These are phyloP conservation scores for Mycena crocata DNA, from an alignment of 768 basidiomycete species.

Conservation along the genomic window DNA sequence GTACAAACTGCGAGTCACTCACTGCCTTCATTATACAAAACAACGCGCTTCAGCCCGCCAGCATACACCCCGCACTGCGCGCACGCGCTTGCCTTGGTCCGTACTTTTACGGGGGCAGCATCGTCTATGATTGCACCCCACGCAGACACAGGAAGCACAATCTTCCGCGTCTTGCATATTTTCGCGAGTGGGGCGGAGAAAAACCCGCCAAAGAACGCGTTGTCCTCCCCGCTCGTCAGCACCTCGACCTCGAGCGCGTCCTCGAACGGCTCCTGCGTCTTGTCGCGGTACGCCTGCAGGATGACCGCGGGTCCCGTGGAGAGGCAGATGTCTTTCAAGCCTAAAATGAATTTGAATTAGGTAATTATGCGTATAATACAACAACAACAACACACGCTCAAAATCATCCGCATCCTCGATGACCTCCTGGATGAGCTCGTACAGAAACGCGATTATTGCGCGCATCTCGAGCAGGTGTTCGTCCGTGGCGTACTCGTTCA, in stretches of 20 bases:
- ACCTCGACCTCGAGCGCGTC: conserved; percentile 27
- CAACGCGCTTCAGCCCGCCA: no score
- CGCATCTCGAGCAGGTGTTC: conserved; percentile 22
- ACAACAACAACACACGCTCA: conserved; percentile 11
- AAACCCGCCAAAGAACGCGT: conserved; percentile 24
- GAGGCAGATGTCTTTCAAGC: conserved; percentile 24
- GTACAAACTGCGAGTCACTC: no score
- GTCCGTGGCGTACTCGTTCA: conserved; percentile 15
- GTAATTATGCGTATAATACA: background rate
- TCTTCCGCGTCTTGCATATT: background rate
- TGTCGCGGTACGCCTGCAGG: conserved; percentile 9
- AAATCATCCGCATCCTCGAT: background rate
- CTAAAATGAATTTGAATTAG: background rate
- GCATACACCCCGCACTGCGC: no score
- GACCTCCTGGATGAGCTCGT: conserved; percentile 19
- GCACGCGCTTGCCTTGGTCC: no score
- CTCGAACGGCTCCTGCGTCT: conserved; percentile 12
- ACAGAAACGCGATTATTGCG: conserved; percentile 20
- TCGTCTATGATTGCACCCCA: conserved; percentile 26
- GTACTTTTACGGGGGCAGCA: no score
- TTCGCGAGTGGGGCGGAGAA: conserved; percentile 5
- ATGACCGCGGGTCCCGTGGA: conserved; percentile 27
- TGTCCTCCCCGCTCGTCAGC: conserved; percentile 24
- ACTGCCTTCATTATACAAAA: no score
- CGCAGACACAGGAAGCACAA: background rate